Percentiles rank a stretch among this genome's conserved stretches.
phyloP scores from a whole-genome alignment of 306 rosid genomes.

The Carpinus fangiana region DNA sequence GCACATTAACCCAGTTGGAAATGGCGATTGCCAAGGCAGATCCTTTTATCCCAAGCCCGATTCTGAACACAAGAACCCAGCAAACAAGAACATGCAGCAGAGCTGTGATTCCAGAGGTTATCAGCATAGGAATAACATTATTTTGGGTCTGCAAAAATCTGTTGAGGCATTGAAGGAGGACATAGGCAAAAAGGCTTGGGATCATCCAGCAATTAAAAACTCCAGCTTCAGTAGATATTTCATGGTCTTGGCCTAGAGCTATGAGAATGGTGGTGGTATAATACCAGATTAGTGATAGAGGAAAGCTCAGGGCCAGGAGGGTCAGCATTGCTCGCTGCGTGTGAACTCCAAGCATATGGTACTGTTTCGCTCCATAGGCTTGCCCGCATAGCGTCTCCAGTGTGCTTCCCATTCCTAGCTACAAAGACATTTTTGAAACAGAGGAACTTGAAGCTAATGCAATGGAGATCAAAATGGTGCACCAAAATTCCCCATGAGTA shows the following conservation, averaged over 20 bases:
- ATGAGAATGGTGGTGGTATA: slow-evolving; percentile 45
- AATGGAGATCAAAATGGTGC: not conserved
- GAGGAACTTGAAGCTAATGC: not conserved
- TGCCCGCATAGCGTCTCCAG: slow-evolving; percentile 61
- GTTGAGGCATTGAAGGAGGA: slow-evolving; percentile 51
- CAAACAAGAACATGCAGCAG: slow-evolving; percentile 46
- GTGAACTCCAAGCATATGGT: slow-evolving; percentile 57
- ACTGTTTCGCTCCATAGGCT: slow-evolving; percentile 59
- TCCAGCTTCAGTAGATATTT: slow-evolving; percentile 51
- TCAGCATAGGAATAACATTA: slow-evolving; percentile 56
- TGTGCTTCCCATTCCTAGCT: slow-evolving; percentile 68
- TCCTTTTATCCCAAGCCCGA: slow-evolving; percentile 47
- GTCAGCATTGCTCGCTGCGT: slow-evolving; percentile 55
- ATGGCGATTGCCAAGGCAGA: slow-evolving; percentile 54
- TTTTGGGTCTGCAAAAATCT: slow-evolving; percentile 61
- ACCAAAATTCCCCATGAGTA: too few relatives aligned
- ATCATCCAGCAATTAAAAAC: slow-evolving; percentile 45
- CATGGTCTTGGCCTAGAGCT: slow-evolving; percentile 42
- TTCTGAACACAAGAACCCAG: slow-evolving; percentile 46
- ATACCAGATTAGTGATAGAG: slow-evolving; percentile 43
- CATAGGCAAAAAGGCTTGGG: slow-evolving; percentile 47
- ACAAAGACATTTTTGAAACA: slow-evolving; percentile 8
- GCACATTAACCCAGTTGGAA: slow-evolving; percentile 54
- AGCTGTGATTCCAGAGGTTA: slow-evolving; percentile 50
- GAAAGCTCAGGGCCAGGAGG: slow-evolving; percentile 39